Evolutionary conservation across 257 asterid genomes (phyloP), one percentile per base, ranked within the genome.

Genomic region (Henckelia pumila): DNA sequence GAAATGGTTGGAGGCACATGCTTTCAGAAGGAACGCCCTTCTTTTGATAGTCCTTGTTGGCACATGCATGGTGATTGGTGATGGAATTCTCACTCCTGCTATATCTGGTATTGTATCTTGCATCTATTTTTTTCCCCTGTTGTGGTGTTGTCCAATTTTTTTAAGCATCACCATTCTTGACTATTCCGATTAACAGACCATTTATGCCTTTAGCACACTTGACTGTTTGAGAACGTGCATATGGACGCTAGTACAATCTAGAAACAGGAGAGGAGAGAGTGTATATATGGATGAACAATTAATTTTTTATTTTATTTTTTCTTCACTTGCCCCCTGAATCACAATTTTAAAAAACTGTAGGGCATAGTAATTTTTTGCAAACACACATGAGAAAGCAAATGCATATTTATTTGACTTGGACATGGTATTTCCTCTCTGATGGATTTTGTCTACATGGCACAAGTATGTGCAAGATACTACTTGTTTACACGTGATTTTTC

Each of bases 11-110:
- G 99, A 93, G 85, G 88, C 88, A 35, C 62, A 69, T 26, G 66
- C 81, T 10, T 80, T 81, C 71, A 84, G 94, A 74, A 86, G 83
- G 78, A 90, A 69, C 68, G 71, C 95, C 1, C 96, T 93, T 77
- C 99, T 93, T 63, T 44, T 86, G 16, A 80, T 93, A 17, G 99
- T 93, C 52, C 92, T 93, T 58, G 79, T 82, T 9, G 97, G 97
- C 25, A 90, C 97, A 14, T 93, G 96, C 87, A 93, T 83, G 95
- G 91, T 93, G 60, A 86, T 93, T 72, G 99, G 99, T 10, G 99
- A 93, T 80, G 99, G 99, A 61, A 93, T 93, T 82, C 97, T 93
- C 70, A 93, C 99, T 70, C 99, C 99, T 44, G 99, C 97, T 59
- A 90, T 93, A 68, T 93, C 99, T 37, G 99, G 99, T 93, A 80